These are phyloP conservation scores for Clavispora santaluciae DNA, from an alignment of 805 yeast genomes.

Conservation along the genomic window DNA sequence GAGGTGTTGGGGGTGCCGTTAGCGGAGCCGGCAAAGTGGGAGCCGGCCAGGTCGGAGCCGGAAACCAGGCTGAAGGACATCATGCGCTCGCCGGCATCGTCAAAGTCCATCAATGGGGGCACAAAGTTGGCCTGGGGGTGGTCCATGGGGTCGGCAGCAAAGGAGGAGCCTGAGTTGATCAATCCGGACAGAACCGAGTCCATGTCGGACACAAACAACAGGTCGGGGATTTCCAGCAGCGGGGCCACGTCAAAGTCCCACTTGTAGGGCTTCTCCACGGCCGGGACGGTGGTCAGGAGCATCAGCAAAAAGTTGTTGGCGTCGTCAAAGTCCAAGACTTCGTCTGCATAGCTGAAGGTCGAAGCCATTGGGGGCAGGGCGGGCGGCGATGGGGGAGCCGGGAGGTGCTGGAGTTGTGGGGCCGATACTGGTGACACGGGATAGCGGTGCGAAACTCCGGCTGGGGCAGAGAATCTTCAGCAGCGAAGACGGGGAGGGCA, in stretches of 20 bases:
- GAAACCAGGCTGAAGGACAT: constrained; percentile 6
- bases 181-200: background rate
- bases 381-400: background rate
- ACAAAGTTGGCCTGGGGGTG: background rate
- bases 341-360: background rate
- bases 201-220: constrained; percentile 1
- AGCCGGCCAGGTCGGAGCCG: constrained; percentile 5
- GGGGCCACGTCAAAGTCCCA: constrained; percentile 5
- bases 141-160: background rate
- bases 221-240: background rate
- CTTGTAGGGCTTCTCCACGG: constrained; percentile 6
- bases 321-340: constrained; percentile 12
- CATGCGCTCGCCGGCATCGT: background rate
- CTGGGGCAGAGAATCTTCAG: background rate
- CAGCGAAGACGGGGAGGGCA: background rate
- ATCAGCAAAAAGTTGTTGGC: constrained; percentile 12
- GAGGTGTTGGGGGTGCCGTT: constrained; percentile 6
- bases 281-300: constrained; percentile 10
- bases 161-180: background rate
- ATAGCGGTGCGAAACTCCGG: background rate
- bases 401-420: background rate
- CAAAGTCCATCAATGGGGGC: background rate
- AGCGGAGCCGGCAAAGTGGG: constrained; percentile 4
- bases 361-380: background rate
- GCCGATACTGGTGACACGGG: background rate